Evolutionary conservation across 768 basidiomycete genomes (phyloP), one percentile per base, ranked within the genome.

Genomic region (Fomitopsis pulvina): DNA sequence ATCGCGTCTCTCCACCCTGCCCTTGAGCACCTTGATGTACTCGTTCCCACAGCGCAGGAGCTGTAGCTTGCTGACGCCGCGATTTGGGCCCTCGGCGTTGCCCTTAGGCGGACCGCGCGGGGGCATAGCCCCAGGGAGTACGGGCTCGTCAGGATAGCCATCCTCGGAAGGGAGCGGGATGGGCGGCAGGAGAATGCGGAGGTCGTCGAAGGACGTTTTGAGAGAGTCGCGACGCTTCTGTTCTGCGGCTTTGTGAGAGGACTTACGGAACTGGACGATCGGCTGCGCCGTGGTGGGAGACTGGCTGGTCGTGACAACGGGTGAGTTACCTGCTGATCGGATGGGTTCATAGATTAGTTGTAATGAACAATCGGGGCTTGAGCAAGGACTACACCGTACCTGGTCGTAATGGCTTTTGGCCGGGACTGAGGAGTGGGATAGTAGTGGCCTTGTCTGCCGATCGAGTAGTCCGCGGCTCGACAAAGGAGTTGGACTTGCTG

Each of bases 221-320:
- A 98, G 80, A 39, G 91, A 93, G 67, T 99, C 95, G 8, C 96
- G 83, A 40, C 96, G 86, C 64, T 94, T 93, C 66, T 99, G 96
- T 67, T 99, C 96, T 4, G 96, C 96, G 11, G 85, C 89, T 68
- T 97, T 98, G 68, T 99, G 90, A 6, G 89, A 89, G 25, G 84
- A 85, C 65, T 90, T 91, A 52, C 81, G 78, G 41, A 77, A 66
- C 29, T 74, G 74, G 25, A 67, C 68, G 37, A 66, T 66, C 39
- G 61, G 78, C 55, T 59, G 61, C 30, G 29, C 22, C 40, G 48
- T 50, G 11, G 57, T 40, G 1, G 60, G 59, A 20, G 66, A 55
- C 20, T 62, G 34, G 34, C 34, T 26, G 12, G 57, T 42, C 26
- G 59, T 64, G 20, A 65, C 51, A 29, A 64, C 50, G 21, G 62